Percentiles rank a stretch among this genome's conserved stretches.
Evolutionary conservation across 2,329 filamentous ascomycete genomes (phyloP).

Genomic region (Colletotrichum lini): DNA sequence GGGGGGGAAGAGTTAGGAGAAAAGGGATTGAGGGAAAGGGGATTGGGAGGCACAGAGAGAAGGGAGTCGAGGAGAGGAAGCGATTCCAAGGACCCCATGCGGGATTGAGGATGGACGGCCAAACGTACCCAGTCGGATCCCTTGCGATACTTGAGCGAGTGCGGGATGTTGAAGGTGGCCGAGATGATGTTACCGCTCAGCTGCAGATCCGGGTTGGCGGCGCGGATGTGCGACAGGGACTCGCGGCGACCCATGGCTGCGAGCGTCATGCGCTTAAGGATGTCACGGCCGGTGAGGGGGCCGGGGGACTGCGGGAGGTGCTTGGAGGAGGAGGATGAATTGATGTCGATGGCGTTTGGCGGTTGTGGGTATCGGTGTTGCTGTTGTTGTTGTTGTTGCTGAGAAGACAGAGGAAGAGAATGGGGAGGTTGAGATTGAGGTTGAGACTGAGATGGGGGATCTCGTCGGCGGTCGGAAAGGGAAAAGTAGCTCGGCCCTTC

Average conservation of each 20-base stretch:
- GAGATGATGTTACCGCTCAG: constrained; percentile 78
- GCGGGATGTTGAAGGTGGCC: constrained; percentile 74
- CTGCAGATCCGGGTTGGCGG: constrained; percentile 69
- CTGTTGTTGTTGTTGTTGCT: constrained; percentile 7
- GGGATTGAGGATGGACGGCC: constrained; percentile 24
- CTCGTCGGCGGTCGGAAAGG: constrained; percentile 33
- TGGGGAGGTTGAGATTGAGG: neutral
- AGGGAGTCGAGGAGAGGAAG: neutral
- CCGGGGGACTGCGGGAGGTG: constrained; percentile 32
- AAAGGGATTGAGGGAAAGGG: neutral
- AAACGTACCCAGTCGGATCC: constrained; percentile 73
- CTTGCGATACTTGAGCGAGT: constrained; percentile 71
- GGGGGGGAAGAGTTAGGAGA: neutral
- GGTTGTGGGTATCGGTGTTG: neutral
- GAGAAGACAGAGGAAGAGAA: too few relatives aligned
- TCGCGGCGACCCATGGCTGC: constrained; percentile 61
- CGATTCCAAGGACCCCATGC: too few relatives aligned
- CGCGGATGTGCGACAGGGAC: constrained; percentile 69
- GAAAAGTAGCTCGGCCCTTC: constrained; percentile 46
- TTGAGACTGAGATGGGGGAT: neutral
- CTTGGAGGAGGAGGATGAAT: constrained; percentile 26
- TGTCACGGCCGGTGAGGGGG: constrained; percentile 51
- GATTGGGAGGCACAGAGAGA: neutral
- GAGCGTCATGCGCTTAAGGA: constrained; percentile 60
- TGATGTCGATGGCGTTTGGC: constrained; percentile 21